phyloP scores from a whole-genome alignment of 495 filamentous ascomycete genomes.

The Penicillium bialowiezense region DNA sequence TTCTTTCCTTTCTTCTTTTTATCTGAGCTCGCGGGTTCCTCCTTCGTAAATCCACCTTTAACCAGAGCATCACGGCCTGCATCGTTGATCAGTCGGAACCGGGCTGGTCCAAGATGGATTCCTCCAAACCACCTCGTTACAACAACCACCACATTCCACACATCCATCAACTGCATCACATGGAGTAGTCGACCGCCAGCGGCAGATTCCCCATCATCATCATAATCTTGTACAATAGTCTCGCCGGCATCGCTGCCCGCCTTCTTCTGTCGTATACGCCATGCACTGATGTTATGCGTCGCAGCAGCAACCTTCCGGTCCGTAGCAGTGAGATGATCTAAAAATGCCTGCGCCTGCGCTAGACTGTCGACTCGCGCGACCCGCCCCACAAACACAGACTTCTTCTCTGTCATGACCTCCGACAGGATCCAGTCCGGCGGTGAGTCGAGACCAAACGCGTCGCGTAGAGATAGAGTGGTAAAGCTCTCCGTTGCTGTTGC shows the following conservation, averaged over 20 bases:
- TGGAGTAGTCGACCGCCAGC: slow-evolving; percentile 82
- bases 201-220: slow-evolving; percentile 96
- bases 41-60: slow-evolving; percentile 65
- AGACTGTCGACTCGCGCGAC: slow-evolving; percentile 63
- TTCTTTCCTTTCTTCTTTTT: slow-evolving; percentile 61
- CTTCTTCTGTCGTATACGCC: slow-evolving; percentile 53
- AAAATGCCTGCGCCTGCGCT: slow-evolving; percentile 62
- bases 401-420: slow-evolving; percentile 70
- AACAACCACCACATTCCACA: slow-evolving; percentile 90
- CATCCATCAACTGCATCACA: slow-evolving; percentile 90
- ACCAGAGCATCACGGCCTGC: slow-evolving; percentile 84
- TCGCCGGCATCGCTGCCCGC: slow-evolving; percentile 38
- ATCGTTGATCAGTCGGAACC: slow-evolving; percentile 85
- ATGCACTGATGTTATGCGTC: slow-evolving; percentile 86
- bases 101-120: slow-evolving; percentile 76
- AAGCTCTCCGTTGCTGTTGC: slow-evolving; percentile 16
- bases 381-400: slow-evolving; percentile 83
- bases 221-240: slow-evolving; percentile 78
- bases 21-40: slow-evolving; percentile 30
- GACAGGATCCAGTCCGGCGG: slow-evolving; percentile 69
- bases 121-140: slow-evolving; percentile 96
- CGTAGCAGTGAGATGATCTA: slow-evolving; percentile 69
- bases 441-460: slow-evolving; percentile 34
- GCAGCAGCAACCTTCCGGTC: slow-evolving; percentile 82
- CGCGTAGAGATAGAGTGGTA: slow-evolving; percentile 29